phyloP scores from a whole-genome alignment of 75 land plant genomes.

The Sequoiadendron giganteum region DNA sequence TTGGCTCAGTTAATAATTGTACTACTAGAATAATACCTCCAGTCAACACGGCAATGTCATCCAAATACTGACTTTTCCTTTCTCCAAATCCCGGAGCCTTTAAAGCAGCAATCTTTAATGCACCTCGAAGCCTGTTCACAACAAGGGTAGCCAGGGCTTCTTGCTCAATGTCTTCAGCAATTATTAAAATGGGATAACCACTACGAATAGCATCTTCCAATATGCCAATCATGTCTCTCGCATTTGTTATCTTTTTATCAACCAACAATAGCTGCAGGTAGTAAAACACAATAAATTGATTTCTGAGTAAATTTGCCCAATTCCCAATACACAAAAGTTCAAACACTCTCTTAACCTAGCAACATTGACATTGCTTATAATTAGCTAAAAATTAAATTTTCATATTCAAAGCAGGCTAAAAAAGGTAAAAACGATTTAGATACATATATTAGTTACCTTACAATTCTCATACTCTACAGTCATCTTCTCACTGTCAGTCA shows the following conservation, averaged over 20 bases:
- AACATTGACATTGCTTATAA: neutral
- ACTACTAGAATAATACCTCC: constrained; percentile 47
- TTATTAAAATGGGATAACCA: constrained; percentile 69
- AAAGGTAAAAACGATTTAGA: neutral
- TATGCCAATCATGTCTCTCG: constrained; percentile 76
- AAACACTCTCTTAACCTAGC: neutral
- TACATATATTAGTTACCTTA: constrained; percentile 46
- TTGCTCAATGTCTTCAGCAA: constrained; percentile 87
- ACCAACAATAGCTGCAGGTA: constrained; percentile 73
- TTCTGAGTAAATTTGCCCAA: neutral
- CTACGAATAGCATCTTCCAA: constrained; percentile 79
- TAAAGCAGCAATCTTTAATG: constrained; percentile 73
- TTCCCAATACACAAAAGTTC: neutral
- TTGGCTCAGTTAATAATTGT: neutral
- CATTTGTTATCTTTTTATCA: constrained; percentile 78
- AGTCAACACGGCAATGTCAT: constrained; percentile 87
- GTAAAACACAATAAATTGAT: neutral
- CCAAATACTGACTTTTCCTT: constrained; percentile 78
- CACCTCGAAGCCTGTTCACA: constrained; percentile 74
- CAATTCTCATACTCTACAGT: constrained; percentile 65
- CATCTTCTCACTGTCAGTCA: constrained; percentile 77
- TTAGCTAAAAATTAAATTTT: neutral
- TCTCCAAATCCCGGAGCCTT: constrained; percentile 95
- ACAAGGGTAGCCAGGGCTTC: constrained; percentile 82
- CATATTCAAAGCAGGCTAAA: neutral